These are phyloP conservation scores for Naumovozyma castellii DNA, from an alignment of 805 yeast genomes.

Conservation along the genomic window DNA sequence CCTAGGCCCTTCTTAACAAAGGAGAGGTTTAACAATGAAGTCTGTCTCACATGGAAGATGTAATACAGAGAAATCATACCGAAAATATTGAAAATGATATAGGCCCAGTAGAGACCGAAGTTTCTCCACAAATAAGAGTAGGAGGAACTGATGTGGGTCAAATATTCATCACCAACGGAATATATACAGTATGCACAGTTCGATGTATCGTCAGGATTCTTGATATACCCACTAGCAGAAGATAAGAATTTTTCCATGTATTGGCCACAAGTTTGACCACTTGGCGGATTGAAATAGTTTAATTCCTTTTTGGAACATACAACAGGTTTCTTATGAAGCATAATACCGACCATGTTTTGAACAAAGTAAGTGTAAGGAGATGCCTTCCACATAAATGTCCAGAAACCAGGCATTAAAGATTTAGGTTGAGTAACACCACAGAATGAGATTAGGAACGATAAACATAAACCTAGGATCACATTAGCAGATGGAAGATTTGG, in stretches of 20 bases:
- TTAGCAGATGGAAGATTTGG: slow-evolving; percentile 25
- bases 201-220: slow-evolving; percentile 31
- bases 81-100: slow-evolving; percentile 36
- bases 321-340: slow-evolving; percentile 39
- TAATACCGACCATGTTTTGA: slow-evolving; percentile 39
- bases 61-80: slow-evolving; percentile 40
- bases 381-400: slow-evolving; percentile 35
- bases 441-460: slow-evolving; percentile 30
- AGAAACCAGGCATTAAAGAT: slow-evolving; percentile 33
- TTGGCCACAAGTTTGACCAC: slow-evolving; percentile 18
- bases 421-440: slow-evolving; percentile 34
- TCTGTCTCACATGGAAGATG: slow-evolving; percentile 39
- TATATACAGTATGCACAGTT: slow-evolving; percentile 51
- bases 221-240: slow-evolving; percentile 18
- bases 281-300: slow-evolving; percentile 15
- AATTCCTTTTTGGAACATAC: slow-evolving; percentile 31
- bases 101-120: slow-evolving; percentile 46
- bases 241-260: slow-evolving; percentile 15
- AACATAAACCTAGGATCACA: slow-evolving; percentile 15
- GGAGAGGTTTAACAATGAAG: neutral
- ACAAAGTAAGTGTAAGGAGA: slow-evolving; percentile 38
- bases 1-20: neutral
- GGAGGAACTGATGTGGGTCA: slow-evolving; percentile 30
- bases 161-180: slow-evolving; percentile 43
- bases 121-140: slow-evolving; percentile 43